Percentiles rank a stretch among this genome's conserved stretches.
Conservation (phyloP, 805 yeast genomes). For the Yarrowia sp. region DNA sequence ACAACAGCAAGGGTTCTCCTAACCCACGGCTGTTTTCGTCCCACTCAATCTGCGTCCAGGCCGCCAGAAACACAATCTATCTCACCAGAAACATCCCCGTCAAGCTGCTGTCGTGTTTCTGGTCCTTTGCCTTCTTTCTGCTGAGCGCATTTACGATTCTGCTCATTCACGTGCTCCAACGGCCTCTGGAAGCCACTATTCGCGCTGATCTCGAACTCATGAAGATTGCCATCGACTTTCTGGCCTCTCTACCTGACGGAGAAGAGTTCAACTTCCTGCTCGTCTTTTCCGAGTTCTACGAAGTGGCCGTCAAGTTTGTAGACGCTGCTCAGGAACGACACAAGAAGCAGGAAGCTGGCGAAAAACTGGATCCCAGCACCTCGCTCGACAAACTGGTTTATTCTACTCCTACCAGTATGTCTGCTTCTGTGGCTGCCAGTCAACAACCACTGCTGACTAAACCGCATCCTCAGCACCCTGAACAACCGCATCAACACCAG, state of each 20-base stretch:
- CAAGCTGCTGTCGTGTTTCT: constrained; percentile 7
- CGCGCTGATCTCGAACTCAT: constrained; percentile 15
- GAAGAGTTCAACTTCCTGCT: constrained; percentile 15
- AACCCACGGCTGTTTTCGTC: constrained; percentile 29
- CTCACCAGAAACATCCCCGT: constrained; percentile 26
- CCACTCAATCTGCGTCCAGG: constrained; percentile 29
- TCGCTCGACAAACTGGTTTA: background rate
- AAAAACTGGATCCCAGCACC: background rate
- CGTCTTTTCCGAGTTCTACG: constrained; percentile 11
- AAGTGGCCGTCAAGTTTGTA: constrained; percentile 18
- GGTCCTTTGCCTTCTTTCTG: constrained; percentile 20
- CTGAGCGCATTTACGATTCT: constrained; percentile 8
- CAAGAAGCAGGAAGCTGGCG: background rate
- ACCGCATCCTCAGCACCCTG: background rate
- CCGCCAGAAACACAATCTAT: constrained; percentile 29
- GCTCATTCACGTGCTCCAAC: constrained; percentile 14
- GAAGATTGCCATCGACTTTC: constrained; percentile 18
- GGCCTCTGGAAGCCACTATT: constrained; percentile 16
- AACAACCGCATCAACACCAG: background rate
- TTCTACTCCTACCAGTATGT: background rate
- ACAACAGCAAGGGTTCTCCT: background rate
- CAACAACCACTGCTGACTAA: background rate
- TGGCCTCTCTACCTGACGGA: constrained; percentile 4
- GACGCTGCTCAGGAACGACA: background rate
- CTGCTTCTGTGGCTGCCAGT: background rate